Base-by-base conservation (phyloP, 2,329 filamentous ascomycete genomes). In the Torrubiella hemipterigena region DNA sequence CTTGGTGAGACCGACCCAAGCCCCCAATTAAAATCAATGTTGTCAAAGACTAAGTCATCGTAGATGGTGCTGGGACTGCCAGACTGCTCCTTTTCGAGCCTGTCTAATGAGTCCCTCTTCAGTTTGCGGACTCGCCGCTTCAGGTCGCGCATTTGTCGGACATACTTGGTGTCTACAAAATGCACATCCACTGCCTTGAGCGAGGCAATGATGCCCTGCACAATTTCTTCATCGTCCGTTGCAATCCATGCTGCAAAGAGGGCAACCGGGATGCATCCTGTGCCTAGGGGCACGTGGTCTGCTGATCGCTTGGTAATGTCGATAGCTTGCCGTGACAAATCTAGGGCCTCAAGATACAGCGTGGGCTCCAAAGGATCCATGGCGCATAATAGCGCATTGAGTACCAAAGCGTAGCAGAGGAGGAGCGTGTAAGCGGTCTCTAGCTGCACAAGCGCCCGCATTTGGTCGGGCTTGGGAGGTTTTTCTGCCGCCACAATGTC, bases 151-250 rank as follows among this genome's bases (percentile, higher is more conserved):
- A 31, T 33, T 12, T 30, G 30, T 9, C 15, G 6, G 14, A 36
- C 34, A 12, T 36, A 36, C 10, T 36, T 22, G 13, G 22, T 17
- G 15, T 40, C 33, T 17, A 32, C 28, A 38, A 21, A 47, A 19
- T 49, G 44, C 7, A 26, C 26, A 10, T 40, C 35, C 24, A 44
- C 47, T 12, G 46, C 33, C 8, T 34, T 27, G n/a, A 48, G 17
- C 16, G 38, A 33, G 6, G 15, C 18, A 14, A 29, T 20, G 18
- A 45, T 38, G 5, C 26, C 29, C 3, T 19, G 13, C 9, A 29
- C 17, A n/a, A 36, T 31, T 6, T 33, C 31, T 14, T 20, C 19
- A 10, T 63, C 59, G 4, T 49, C 48, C 3, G 42, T 41, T 15
- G 40, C 36, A 1, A 42, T 39, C 45, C 45, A 50, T 0, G 43